Conservation (phyloP, 1,139 yeast species). For the Debaryomyces sp. region DNA sequence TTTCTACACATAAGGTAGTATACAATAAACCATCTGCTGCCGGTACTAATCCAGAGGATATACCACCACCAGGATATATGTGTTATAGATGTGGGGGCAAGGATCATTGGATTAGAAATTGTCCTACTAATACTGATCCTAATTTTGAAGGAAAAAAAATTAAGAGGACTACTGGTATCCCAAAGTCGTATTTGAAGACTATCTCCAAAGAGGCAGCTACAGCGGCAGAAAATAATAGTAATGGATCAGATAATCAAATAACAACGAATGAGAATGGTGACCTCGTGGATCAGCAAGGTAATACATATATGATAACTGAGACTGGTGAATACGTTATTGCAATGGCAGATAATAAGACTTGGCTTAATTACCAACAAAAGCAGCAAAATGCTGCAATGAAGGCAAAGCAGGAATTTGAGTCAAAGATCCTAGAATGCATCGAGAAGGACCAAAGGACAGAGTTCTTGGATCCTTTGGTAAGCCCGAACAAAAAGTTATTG, state of each 20-base stretch:
- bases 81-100: constrained; percentile 97
- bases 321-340: constrained; percentile 96
- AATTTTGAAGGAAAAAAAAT: constrained; percentile 91
- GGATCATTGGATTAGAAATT: constrained; percentile 95
- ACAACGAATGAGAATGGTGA: constrained; percentile 50
- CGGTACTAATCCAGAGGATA: constrained; percentile 53
- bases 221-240: constrained; percentile 56
- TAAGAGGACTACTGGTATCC: constrained; percentile 95
- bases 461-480: constrained; percentile 60
- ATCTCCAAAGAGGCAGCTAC: constrained; percentile 54
- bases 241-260: constrained; percentile 48
- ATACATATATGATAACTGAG: constrained; percentile 81
- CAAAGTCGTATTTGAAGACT: constrained; percentile 86
- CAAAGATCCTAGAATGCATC: constrained; percentile 34
- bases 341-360: constrained; percentile 88
- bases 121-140: constrained; percentile 94
- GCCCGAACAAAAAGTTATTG: constrained; percentile 64
- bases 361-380: constrained; percentile 84
- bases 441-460: constrained; percentile 46
- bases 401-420: constrained; percentile 45
- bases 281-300: constrained; percentile 63
- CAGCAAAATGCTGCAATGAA: constrained; percentile 56
- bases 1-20: constrained; percentile 75
- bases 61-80: constrained; percentile 94
- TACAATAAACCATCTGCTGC: constrained; percentile 49